Base-by-base conservation (phyloP, 305 asterid species). In the Fraxinus xanthoxyloides region DNA sequence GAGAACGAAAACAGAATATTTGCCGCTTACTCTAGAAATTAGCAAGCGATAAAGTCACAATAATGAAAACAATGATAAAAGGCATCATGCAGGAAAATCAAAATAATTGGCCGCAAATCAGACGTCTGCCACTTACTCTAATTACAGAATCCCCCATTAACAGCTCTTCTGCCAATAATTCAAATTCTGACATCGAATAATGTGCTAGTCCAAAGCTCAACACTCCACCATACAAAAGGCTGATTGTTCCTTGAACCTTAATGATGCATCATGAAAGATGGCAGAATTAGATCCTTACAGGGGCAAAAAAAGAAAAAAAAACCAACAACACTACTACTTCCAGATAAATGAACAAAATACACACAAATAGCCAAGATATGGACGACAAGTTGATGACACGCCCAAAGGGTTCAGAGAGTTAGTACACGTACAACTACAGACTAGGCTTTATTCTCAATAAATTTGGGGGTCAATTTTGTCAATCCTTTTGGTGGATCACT, bases 221-320 rank as follows among this genome's bases (percentile, higher is more conserved):
- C 76, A 82, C 87, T 81, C 89, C 98, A 80, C 94, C 92, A 82
- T 78, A 61, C 89, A 93, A 80, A 81, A 97, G 97, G 87, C 97
- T 95, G 82, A 97, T 93, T 89, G 95, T 98, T 82, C 99, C 99
- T 90, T 92, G 98, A 84, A 97, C 99, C 99, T 96, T 81, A 15
- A 84, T 80, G 80, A 80, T 40, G 77, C 84, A 89, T 82, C 35
- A 31, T 69, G 72, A 48, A 83, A 78, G 74, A 77, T 36, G 36
- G 73, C 75, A 70, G 65, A 75, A 75, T 88, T 46, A 85, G 88
- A 85, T 70, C 76, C 77, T 70, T 61, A 78, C 10, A 69, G 4
- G 8, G 1, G 2, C 5, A 54, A 10, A 51, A 51, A 51, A 17
- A 5, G 15, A 3, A 1, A 15, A 48, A 10, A 43, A 70, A 9